phyloP scores from a whole-genome alignment of 805 yeast genomes.

The Ogataea dorogensis region DNA sequence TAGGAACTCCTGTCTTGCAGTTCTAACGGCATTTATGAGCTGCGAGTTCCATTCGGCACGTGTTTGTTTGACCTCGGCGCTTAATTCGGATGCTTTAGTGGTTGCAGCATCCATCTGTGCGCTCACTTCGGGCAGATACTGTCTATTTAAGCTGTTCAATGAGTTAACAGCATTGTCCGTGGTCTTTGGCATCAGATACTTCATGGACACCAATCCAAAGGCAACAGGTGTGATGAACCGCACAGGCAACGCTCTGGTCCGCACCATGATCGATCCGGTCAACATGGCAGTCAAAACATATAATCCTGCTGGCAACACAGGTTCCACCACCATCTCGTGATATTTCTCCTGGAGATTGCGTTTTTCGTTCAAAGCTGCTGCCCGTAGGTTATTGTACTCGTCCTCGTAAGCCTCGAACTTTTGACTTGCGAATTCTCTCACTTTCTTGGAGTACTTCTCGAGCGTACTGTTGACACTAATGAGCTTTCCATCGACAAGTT shows the following conservation, averaged over 20 bases:
- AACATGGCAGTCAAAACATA: slow-evolving; percentile 55
- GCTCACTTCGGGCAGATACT: slow-evolving; percentile 39
- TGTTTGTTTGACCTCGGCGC: slow-evolving; percentile 4
- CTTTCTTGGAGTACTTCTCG: slow-evolving; percentile 41
- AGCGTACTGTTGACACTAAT: slow-evolving; percentile 48
- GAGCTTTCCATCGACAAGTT: slow-evolving; percentile 53
- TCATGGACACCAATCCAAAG: slow-evolving; percentile 47
- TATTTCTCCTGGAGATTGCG: slow-evolving; percentile 32
- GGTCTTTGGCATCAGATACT: slow-evolving; percentile 50
- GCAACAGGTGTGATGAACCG: slow-evolving; percentile 52
- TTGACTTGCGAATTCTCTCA: slow-evolving; percentile 40
- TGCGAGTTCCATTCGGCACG: slow-evolving; percentile 2
- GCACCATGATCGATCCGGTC: slow-evolving; percentile 54
- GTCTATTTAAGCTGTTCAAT: slow-evolving; percentile 32
- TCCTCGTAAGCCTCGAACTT: slow-evolving; percentile 40
- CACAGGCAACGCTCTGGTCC: slow-evolving; percentile 45
- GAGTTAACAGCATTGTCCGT: slow-evolving; percentile 33
- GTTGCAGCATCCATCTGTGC: slow-evolving; percentile 21
- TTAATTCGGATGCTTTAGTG: slow-evolving; percentile 1
- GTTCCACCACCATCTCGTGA: slow-evolving; percentile 44
- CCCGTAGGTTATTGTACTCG: slow-evolving; percentile 45
- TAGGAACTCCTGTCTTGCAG: slow-evolving; percentile 7
- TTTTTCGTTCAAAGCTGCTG: slow-evolving; percentile 47
- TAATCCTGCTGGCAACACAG: slow-evolving; percentile 53
- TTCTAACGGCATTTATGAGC: slow-evolving; percentile 8